A percentile compares a stretch with the other conserved stretches of the same genome.
phyloP scores from a whole-genome alignment of 768 basidiomycete species.

The Chalciporus piperatus region DNA sequence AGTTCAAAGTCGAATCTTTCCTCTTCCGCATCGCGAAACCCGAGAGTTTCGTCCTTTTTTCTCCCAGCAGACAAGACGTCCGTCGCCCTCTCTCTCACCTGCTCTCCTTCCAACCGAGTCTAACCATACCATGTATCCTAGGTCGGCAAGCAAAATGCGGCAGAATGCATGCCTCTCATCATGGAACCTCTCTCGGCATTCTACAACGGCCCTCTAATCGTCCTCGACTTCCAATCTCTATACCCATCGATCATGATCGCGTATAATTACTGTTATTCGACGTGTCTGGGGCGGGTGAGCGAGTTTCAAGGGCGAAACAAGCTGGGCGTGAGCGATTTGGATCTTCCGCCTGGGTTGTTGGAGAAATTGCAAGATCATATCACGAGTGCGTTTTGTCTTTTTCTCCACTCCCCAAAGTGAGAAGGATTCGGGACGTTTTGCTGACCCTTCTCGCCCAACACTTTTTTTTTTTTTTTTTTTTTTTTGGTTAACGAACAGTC shows the following conservation, averaged over 20 bases:
- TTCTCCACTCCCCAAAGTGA: not conserved
- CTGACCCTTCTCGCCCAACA: too few species aligned
- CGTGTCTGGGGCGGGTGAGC: constrained; percentile 86
- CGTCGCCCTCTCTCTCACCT: not conserved
- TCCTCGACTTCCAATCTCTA: constrained; percentile 93
- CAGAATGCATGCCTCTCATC: constrained; percentile 92
- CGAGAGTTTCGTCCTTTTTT: constrained; percentile 86
- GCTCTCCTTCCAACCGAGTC: not conserved
- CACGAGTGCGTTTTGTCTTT: constrained; percentile 50
- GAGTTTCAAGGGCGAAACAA: constrained; percentile 87
- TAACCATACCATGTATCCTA: constrained; percentile 27
- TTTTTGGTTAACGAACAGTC: constrained; percentile 45
- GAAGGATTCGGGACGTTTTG: not conserved
- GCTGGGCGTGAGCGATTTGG: constrained; percentile 77
- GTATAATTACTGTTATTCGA: constrained; percentile 97
- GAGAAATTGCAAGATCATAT: constrained; percentile 73
- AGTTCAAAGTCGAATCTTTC: constrained; percentile 99
- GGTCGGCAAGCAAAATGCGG: constrained; percentile 96
- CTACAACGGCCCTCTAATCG: constrained; percentile 88
- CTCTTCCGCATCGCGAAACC: constrained; percentile 98
- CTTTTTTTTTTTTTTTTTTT: too few species aligned
- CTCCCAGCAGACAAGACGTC: constrained; percentile 87
- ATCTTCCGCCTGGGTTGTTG: constrained; percentile 64
- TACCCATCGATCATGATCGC: constrained; percentile 99
- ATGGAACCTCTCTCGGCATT: constrained; percentile 94